Base-by-base conservation (phyloP, 768 basidiomycete genomes). In the Calocybe indica region DNA sequence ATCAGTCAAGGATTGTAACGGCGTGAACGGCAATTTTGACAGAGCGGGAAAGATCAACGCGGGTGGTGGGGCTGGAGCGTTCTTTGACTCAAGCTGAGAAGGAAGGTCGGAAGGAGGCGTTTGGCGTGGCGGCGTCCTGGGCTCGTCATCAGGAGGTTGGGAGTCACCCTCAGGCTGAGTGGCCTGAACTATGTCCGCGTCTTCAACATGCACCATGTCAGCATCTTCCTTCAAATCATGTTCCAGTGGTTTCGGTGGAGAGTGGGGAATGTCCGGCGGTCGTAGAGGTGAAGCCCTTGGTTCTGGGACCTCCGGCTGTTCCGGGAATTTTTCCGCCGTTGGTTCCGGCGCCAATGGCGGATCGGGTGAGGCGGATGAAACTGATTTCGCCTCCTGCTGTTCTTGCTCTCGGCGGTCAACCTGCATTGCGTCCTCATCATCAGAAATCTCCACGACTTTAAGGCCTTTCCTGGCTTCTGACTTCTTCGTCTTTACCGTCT, bases 1-100 rank as follows among this genome's bases (percentile, higher is more conserved):
- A 39, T 85, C 84, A 5, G 73, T 79, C 36, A 88, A 67, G 15
- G 60, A 60, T 14, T 65, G 62, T 29, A 74, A 42, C 6, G 70
- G 66, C n/a, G 63, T 62, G 48, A 75, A 75, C 1, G 75, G 75
- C 4, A 73, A 64, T 49, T 68, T 69, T 0, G 75, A 72, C 31
- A 78, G 62, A 8, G 72, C 61, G 5, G 75, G 74, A 5, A 72
- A 55, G 44, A 58, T 43, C n/a, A 62, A 36, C 43, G 54, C 49
- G 12, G 46, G 55, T 30, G 14, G 39, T 12, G 52, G 59, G 6
- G 51, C 38, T 8, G 45, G 7, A 15, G 53, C 48, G n/a, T 43
- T 35, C n/a, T 58, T 46, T n/a, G n/a, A n/a, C 32, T 15, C 51
- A 10, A 22, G 52, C 40, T 38, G 41, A 30, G 34, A 46, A 32